Base-by-base conservation (phyloP, 2,329 filamentous ascomycete species). In the Sporothrix pseudoabietina region DNA sequence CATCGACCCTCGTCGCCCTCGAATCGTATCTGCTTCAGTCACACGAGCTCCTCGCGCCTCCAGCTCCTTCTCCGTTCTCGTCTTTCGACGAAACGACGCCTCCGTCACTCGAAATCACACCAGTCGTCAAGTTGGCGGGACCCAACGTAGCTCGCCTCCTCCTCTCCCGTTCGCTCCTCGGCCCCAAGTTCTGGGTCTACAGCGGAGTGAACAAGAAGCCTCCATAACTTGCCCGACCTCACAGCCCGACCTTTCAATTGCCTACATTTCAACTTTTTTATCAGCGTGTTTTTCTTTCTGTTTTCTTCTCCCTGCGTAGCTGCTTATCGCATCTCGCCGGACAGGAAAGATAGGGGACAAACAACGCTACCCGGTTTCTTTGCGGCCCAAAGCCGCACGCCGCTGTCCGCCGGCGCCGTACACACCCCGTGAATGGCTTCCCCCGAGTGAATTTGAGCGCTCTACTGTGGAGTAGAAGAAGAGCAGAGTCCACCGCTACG, bases 131-230 rank as follows among this genome's bases (percentile, higher is more conserved):
- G 80, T 81, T 83, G 81, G 81, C 81, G 80, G 80, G 78, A 77
- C 77, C 77, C 74, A 78, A 78, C 84, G 86, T 87, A 84, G 83
- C 87, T 84, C 85, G 88, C 85, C 89, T 92, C 83, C 91, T 90
- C 83, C 91, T 91, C 85, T 87, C 91, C 82, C 91, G 91, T 87
- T 94, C 94, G 89, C 93, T 97, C 86, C 91, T 95, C 83, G 94
- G 94, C 87, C 95, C 94, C 84, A 90, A 91, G 82, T 90, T 91
- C 87, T 93, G 94, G 94, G 94, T 97, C 90, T 95, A 95, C 84
- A 91, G 91, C 87, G 94, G 95, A 92, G 93, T 94, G 87, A 93
- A 96, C 87, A 96, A 94, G 87, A 95, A 97, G 86, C 95, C 96
- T 82, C 95, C 95, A 88, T 98, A 98, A 98, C 85, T 95, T 83